A percentile compares a stretch with the other conserved stretches of the same genome.
Conservation (phyloP, 2,329 filamentous ascomycete genomes). For the Teratosphaeria viscida region DNA sequence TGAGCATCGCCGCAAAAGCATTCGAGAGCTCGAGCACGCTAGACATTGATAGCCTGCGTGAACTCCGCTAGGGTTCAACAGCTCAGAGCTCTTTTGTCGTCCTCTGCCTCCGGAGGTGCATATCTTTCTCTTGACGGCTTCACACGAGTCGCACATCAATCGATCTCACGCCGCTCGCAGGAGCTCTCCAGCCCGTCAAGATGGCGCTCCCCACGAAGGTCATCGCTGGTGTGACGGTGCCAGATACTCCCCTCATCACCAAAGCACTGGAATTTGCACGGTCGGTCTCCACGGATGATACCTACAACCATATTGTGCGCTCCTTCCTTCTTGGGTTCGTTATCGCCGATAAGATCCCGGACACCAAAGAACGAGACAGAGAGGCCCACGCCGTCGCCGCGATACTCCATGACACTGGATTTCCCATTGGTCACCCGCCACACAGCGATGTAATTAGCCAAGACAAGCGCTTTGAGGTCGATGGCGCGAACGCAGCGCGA, state of each 20-base stretch:
- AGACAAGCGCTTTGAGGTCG: conserved; percentile 43
- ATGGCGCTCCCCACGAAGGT: conserved; percentile 5
- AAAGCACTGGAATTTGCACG: conserved; percentile 26
- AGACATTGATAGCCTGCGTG: background rate
- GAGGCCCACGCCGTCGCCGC: conserved; percentile 14
- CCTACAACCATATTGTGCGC: conserved; percentile 32
- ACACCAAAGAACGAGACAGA: conserved; percentile 11
- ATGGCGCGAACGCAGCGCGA: conserved; percentile 37
- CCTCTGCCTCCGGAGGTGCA: background rate
- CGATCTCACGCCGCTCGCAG: background rate
- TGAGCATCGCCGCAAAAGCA: background rate
- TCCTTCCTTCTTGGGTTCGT: conserved; percentile 28
- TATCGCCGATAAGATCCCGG: conserved; percentile 25
- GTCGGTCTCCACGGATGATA: conserved; percentile 18
- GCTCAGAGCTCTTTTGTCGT: background rate
- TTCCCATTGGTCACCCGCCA: conserved; percentile 31
- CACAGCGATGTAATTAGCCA: conserved; percentile 30
- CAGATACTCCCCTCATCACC: conserved; percentile 28
- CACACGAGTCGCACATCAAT: background rate
- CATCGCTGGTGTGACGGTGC: conserved; percentile 25
- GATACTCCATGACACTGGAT: conserved; percentile 29
- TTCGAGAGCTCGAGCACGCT: background rate
- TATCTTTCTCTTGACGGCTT: background rate
- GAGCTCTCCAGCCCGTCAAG: background rate
- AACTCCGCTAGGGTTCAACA: background rate